These are phyloP conservation scores for Oxyria digyna DNA, from an alignment of 148 eudicot genomes.

Conservation along the genomic window DNA sequence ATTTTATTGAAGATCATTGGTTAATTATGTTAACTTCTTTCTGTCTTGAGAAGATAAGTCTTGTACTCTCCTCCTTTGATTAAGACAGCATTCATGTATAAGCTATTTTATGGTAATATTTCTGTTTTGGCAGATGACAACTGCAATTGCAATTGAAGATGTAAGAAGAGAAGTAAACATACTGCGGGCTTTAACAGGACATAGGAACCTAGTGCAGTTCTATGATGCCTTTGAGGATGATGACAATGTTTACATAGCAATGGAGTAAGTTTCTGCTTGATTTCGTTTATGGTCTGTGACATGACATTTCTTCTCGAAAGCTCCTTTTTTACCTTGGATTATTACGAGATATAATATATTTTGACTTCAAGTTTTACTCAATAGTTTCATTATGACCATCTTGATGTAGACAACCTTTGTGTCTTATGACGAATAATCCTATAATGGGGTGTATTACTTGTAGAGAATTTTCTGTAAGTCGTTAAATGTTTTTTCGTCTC, in stretches of 20 bases:
- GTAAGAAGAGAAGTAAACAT: conserved; percentile 86
- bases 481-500: background rate
- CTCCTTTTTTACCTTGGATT: background rate
- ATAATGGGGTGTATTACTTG: background rate
- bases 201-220: conserved; percentile 71
- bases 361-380: conserved; percentile 1
- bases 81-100: background rate
- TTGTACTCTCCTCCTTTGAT: background rate
- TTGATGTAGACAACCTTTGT: background rate
- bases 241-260: conserved; percentile 71
- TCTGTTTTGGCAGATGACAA: conserved; percentile 60
- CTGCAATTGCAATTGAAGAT: conserved; percentile 87
- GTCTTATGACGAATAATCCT: background rate
- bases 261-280: conserved; percentile 57
- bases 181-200: conserved; percentile 68
- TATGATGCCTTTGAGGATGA: conserved; percentile 86
- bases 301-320: background rate
- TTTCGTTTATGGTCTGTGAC: conserved; percentile 2
- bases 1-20: background rate
- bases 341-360: background rate
- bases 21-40: background rate
- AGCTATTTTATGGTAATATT: conserved; percentile 9
- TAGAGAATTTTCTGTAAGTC: background rate
- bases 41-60: background rate
- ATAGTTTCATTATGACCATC: background rate